Conservation (phyloP, 1,284 basidiomycete genomes). For the Ustilago lituana region DNA sequence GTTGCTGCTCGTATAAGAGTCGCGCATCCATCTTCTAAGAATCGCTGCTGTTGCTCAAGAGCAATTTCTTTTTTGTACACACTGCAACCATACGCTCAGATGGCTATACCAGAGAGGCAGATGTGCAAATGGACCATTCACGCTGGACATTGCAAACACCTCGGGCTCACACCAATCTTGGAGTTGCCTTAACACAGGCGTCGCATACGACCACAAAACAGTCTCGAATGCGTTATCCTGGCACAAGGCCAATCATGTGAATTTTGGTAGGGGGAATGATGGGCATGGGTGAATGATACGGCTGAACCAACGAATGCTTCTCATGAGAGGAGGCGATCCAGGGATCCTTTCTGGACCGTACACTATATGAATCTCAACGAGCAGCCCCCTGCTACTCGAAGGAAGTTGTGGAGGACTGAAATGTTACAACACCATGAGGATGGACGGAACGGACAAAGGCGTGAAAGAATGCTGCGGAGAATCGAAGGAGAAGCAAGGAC, state of each 20-base stretch:
- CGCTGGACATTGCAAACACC: too few relatives aligned
- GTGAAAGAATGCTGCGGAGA: constrained; percentile 34
- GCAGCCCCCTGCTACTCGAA: constrained; percentile 32
- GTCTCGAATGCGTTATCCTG: constrained; percentile 20
- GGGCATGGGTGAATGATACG: constrained; percentile 25
- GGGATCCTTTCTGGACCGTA: background rate
- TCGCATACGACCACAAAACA: too few relatives aligned
- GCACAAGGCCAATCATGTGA: constrained; percentile 46
- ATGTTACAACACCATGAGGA: constrained; percentile 47
- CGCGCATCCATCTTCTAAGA: too few relatives aligned
- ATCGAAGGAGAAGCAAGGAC: constrained; percentile 16
- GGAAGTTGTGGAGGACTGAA: constrained; percentile 22
- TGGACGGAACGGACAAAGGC: constrained; percentile 22
- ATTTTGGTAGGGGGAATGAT: constrained; percentile 38
- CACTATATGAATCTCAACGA: constrained; percentile 21
- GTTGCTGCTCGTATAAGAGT: too few relatives aligned
- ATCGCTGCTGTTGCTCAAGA: too few relatives aligned
- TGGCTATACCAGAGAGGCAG: too few relatives aligned
- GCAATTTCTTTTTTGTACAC: too few relatives aligned
- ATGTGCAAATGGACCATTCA: too few relatives aligned
- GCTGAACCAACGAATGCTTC: background rate
- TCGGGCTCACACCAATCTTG: too few relatives aligned
- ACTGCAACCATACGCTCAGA: too few relatives aligned
- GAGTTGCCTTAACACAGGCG: too few relatives aligned
- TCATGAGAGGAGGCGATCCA: background rate